Evolutionary conservation across 2,329 filamentous ascomycete genomes (phyloP), one percentile per base, ranked within the genome.

Genomic region (Pyrenophora teres): DNA sequence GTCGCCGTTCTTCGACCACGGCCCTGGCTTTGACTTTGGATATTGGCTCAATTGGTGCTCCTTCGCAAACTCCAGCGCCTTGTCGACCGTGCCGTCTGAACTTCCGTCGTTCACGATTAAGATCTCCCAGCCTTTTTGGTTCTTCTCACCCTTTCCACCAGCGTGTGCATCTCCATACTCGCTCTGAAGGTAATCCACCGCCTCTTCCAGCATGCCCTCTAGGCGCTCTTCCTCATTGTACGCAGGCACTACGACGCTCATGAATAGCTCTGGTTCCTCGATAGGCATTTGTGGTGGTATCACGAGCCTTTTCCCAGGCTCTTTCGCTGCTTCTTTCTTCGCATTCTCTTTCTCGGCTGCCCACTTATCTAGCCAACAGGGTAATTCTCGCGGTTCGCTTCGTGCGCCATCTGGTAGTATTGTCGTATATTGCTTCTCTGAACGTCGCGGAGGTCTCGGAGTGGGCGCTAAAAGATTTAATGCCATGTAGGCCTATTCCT

Each of bases 221-320:
- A 99, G 81, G 25, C 94, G 86, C 52, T 89, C 82, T 71, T 93
- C 88, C 70, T 99, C 94, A 63, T 99, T 99, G 81, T 92, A 99
- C 8, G 94, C 94, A 0, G 94, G 94, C 37, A 99, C 87, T 0
- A 99, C 91, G 6, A 97, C 86, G 46, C 89, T 94, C 79, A 99
- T 86, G 70, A 88, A 89, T n/a, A 97, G 76, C 56, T 92, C 86
- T 12, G 92, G 83, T 2, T 87, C 81, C 58, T 92, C 88, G 47
- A 95, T 88, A 38, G 78, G 75, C 60, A 84, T 81, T 13, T 80
- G 60, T 10, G 63, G 56, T 2, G 64, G 63, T 39, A 65, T 52
- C 2, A 65, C 59, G 5, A 63, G 53, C 39, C 60, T 62, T 1
- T 52, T 54, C 6, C 62, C 59, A 6, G 65, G 61, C 31, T 59